Evolutionary conservation across 2,329 filamentous ascomycete species (phyloP).

Genomic region (Colletotrichum zoysiae): DNA sequence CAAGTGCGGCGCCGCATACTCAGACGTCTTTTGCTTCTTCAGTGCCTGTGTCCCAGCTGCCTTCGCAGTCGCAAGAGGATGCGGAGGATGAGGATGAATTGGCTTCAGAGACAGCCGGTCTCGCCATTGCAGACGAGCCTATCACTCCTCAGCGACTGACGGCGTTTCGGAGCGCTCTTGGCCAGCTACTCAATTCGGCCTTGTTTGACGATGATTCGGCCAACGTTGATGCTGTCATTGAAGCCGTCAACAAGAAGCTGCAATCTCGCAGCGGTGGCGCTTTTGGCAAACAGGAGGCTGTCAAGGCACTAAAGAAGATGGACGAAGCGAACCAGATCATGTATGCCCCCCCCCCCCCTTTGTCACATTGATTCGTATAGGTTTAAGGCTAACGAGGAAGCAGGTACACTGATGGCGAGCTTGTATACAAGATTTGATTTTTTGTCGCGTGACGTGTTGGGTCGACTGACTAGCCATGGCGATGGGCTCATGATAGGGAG

Average conservation of each 20-base stretch:
- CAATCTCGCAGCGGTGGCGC: constrained; percentile 63
- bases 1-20: constrained; percentile 55
- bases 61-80: constrained; percentile 58
- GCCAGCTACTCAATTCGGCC: constrained; percentile 82
- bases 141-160: constrained; percentile 74
- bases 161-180: constrained; percentile 83
- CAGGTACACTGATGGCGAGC: constrained; percentile 71
- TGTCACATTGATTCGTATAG: background rate
- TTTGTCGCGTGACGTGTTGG: constrained; percentile 1
- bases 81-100: constrained; percentile 61
- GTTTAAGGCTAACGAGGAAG: constrained; percentile 35
- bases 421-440: constrained; percentile 76
- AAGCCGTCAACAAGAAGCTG: constrained; percentile 82
- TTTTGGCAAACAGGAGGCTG: constrained; percentile 80
- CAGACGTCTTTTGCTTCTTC: constrained; percentile 83
- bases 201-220: constrained; percentile 92
- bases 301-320: constrained; percentile 83
- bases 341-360: constrained; percentile 66
- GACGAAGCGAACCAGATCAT: constrained; percentile 91
- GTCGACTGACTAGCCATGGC: constrained; percentile 1
- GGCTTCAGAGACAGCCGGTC: constrained; percentile 55
- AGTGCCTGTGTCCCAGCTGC: constrained; percentile 78
- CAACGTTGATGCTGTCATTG: constrained; percentile 78
- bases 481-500: constrained; percentile 17
- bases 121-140: constrained; percentile 59